phyloP scores from a whole-genome alignment of 179 eudicot genomes.

The Drosera spatulata region DNA sequence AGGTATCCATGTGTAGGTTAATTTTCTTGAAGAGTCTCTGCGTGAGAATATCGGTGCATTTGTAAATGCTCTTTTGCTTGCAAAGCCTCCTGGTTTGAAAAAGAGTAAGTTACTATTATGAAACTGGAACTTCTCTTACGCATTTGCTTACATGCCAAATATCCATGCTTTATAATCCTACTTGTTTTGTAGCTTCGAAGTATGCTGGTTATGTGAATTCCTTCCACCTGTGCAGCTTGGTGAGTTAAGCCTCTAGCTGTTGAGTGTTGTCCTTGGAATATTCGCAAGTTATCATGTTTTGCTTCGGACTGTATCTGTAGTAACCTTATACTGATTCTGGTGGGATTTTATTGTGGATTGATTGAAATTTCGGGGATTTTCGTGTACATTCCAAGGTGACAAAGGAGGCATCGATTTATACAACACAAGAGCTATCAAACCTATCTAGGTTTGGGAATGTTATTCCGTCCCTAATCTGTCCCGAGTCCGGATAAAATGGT shows the following conservation, averaged over 20 bases:
- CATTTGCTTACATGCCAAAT: not conserved
- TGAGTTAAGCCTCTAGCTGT: conserved; percentile 19
- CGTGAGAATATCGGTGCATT: conserved; percentile 88
- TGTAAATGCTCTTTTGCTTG: conserved; percentile 82
- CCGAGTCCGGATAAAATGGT: too few relatives aligned
- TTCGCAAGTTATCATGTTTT: not conserved
- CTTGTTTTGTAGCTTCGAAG: conserved; percentile 69
- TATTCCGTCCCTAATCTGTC: too few relatives aligned
- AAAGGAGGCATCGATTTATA: too few relatives aligned
- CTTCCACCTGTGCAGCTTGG: conserved; percentile 92
- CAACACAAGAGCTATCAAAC: too few relatives aligned
- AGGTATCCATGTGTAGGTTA: conserved; percentile 38
- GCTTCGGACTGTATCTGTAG: not conserved
- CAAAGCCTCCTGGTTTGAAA: conserved; percentile 66
- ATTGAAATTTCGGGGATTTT: too few relatives aligned
- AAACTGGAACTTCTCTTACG: not conserved
- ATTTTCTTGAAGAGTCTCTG: conserved; percentile 66
- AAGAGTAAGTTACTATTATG: conserved; percentile 53
- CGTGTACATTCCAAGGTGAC: too few relatives aligned
- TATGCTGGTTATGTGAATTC: conserved; percentile 86
- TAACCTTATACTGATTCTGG: too few relatives aligned
- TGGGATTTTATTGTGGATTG: too few relatives aligned
- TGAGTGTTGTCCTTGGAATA: not conserved
- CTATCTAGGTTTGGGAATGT: too few relatives aligned
- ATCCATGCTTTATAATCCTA: conserved; percentile 1